Percentiles rank a stretch among this genome's conserved stretches.
These are phyloP conservation scores for Venturia carpophila DNA, from an alignment of 2,329 filamentous ascomycete genomes.

Conservation along the genomic window DNA sequence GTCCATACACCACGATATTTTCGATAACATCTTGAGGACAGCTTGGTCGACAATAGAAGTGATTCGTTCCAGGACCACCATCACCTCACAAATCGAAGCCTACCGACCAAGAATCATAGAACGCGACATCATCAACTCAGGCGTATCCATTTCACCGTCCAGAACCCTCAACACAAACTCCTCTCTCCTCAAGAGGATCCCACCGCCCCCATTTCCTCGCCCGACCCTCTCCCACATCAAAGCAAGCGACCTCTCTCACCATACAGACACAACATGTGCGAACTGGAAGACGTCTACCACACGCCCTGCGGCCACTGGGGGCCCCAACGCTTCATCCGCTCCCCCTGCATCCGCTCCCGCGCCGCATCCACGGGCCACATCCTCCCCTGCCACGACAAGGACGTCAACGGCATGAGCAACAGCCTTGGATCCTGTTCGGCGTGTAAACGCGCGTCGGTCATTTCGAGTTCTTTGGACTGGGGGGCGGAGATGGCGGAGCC, in stretches of 20 bases:
- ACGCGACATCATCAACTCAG: background rate
- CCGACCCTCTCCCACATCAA: background rate
- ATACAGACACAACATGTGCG: conserved; percentile 25
- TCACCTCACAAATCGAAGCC: background rate
- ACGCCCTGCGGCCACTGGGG: conserved; percentile 28
- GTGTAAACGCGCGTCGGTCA: conserved; percentile 9
- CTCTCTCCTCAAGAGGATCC: background rate
- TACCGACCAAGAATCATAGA: background rate
- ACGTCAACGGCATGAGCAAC: conserved; percentile 17
- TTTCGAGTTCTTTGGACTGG: background rate
- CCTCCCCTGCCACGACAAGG: conserved; percentile 14
- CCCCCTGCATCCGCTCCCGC: conserved; percentile 27
- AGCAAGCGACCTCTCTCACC: background rate
- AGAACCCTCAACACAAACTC: background rate
- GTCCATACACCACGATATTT: background rate
- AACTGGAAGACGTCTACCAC: conserved; percentile 29
- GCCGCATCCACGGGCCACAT: conserved; percentile 1
- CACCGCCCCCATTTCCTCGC: background rate
- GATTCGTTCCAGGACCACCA: background rate
- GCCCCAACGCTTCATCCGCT: conserved; percentile 24
- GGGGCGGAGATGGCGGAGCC: background rate
- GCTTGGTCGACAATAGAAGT: background rate
- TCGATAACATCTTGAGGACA: background rate
- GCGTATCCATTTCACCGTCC: background rate
- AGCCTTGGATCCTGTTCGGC: conserved; percentile 11